A percentile compares a stretch with the other conserved stretches of the same genome.
These are phyloP conservation scores for Skeletonema grethae DNA, from an alignment of 108 stramenopile genomes.

Conservation along the genomic window DNA sequence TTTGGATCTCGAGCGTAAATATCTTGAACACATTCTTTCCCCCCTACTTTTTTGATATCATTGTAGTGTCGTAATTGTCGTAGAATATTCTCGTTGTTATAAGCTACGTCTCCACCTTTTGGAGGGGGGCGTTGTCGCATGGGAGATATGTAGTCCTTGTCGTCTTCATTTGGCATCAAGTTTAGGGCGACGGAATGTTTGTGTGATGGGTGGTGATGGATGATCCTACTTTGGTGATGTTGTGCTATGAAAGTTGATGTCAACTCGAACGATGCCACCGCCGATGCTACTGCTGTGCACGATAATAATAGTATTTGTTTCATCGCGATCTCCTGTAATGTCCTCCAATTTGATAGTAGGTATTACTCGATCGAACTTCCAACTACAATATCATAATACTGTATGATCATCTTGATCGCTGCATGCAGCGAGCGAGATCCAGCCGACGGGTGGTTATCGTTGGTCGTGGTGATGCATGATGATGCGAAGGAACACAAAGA, in stretches of 20 bases:
- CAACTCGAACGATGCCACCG: not conserved
- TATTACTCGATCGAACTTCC: no score
- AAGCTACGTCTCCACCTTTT: conserved; percentile 52
- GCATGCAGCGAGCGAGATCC: no score
- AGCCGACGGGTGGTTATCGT: no score
- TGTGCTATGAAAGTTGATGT: not conserved
- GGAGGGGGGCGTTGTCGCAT: conserved; percentile 47
- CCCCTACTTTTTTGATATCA: conserved; percentile 41
- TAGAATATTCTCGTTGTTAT: conserved; percentile 42
- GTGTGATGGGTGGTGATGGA: conserved; percentile 3
- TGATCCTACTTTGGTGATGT: not conserved
- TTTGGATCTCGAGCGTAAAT: conserved; percentile 49
- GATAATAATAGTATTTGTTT: no score
- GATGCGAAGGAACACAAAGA: no score
- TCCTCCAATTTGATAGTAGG: no score
- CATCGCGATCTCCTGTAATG: no score
- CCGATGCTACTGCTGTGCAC: not conserved
- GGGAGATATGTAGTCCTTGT: conserved; percentile 40
- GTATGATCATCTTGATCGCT: no score
- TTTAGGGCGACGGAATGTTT: not conserved
- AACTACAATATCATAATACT: no score
- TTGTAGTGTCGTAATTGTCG: conserved; percentile 36
- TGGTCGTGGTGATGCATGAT: no score
- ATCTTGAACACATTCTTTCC: conserved; percentile 42
- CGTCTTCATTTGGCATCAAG: conserved; percentile 21